Conservation (phyloP, 75 land plant species). For the Azolla pinnata region DNA sequence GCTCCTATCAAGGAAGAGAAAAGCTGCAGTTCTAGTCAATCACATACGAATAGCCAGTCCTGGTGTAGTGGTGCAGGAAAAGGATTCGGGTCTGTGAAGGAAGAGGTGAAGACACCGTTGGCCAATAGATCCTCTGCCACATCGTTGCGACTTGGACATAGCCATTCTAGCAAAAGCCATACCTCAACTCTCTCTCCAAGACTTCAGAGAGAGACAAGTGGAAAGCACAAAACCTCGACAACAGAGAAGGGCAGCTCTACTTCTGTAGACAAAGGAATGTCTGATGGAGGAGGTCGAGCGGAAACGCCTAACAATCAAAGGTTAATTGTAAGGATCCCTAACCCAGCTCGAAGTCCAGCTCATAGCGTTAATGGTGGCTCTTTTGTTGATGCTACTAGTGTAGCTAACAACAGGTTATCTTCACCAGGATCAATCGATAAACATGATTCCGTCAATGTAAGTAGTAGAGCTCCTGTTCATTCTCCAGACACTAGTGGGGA, state of each 20-base stretch:
- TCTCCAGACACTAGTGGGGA: slow-evolving; percentile 17
- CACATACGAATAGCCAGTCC: slow-evolving; percentile 72
- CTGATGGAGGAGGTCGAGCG: slow-evolving; percentile 20
- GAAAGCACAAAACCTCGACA: slow-evolving; percentile 29
- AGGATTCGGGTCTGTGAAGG: slow-evolving; percentile 44
- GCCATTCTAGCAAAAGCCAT: slow-evolving; percentile 8
- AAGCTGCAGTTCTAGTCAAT: slow-evolving; percentile 85
- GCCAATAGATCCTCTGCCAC: slow-evolving; percentile 22
- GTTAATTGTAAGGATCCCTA: slow-evolving; percentile 84
- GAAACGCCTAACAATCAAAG: slow-evolving; percentile 49
- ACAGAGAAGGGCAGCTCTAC: slow-evolving; percentile 18
- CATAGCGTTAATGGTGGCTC: slow-evolving; percentile 43
- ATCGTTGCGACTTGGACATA: slow-evolving; percentile 7
- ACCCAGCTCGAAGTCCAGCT: slow-evolving; percentile 69
- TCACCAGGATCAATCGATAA: slow-evolving; percentile 60
- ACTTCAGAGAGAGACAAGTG: slow-evolving; percentile 38
- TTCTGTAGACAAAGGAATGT: slow-evolving; percentile 7
- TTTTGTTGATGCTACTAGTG: slow-evolving; percentile 36
- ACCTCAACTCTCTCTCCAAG: slow-evolving; percentile 20
- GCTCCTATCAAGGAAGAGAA: slow-evolving; percentile 56
- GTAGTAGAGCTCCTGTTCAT: slow-evolving; percentile 15
- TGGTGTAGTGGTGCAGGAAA: slow-evolving; percentile 70
- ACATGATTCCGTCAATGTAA: slow-evolving; percentile 35
- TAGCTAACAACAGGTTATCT: slow-evolving; percentile 39
- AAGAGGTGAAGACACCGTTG: slow-evolving; percentile 59